Conservation (phyloP, 108 stramenopile genomes). For the Epipyxis sp. region DNA sequence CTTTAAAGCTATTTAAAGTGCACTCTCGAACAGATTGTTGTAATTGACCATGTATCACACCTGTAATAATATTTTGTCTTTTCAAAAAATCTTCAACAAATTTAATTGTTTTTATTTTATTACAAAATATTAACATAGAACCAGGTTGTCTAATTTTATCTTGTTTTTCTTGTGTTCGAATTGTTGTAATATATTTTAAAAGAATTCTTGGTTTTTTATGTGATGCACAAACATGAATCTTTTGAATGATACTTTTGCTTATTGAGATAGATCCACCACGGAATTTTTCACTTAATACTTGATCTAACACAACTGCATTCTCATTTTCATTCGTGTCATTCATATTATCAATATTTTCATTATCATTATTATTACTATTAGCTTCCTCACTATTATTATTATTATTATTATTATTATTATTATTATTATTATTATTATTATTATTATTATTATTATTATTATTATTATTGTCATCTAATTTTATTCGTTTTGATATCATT, state of each 20-base stretch:
- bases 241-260: not conserved
- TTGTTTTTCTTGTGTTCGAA: not conserved
- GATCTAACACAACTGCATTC: too few relatives aligned
- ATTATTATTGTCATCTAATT: too few relatives aligned
- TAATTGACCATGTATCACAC: conserved; percentile 6
- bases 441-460: too few relatives aligned
- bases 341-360: too few relatives aligned
- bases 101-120: conserved; percentile 17
- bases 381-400: too few relatives aligned
- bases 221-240: conserved; percentile 35
- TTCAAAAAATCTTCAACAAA: not conserved
- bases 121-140: conserved; percentile 25
- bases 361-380: too few relatives aligned
- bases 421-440: too few relatives aligned
- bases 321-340: too few relatives aligned
- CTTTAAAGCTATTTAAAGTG: not conserved
- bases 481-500: too few relatives aligned
- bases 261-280: not conserved
- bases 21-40: not conserved
- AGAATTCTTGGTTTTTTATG: conserved; percentile 34
- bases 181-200: not conserved
- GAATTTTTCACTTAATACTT: too few relatives aligned
- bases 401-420: too few relatives aligned
- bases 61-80: not conserved
- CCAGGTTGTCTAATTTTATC: conserved; percentile 3